phyloP scores from a whole-genome alignment of 345 rosid genomes.

The Syzygium aromaticum region DNA sequence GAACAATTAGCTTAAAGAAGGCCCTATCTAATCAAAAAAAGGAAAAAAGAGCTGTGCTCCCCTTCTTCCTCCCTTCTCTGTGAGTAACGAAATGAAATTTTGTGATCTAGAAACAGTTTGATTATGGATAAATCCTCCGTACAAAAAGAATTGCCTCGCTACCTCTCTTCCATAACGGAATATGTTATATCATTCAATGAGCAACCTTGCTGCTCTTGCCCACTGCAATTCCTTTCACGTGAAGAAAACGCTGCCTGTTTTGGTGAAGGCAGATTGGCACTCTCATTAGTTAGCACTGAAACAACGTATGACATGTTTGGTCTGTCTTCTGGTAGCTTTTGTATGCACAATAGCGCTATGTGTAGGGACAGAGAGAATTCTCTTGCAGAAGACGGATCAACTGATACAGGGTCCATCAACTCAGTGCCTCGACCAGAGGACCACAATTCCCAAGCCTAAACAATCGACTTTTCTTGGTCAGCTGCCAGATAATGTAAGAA shows the following conservation, averaged over 20 bases:
- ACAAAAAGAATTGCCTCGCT: not conserved
- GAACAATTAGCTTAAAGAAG: not conserved
- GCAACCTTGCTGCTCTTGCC: not conserved
- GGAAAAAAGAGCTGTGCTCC: not conserved
- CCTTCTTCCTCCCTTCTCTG: not conserved
- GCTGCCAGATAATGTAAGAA: too few relatives aligned
- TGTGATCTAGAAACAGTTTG: not conserved
- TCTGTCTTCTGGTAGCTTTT: not conserved
- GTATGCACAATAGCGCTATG: too few relatives aligned
- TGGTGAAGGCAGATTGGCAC: not conserved
- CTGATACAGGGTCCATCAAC: too few relatives aligned
- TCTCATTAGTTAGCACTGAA: not conserved
- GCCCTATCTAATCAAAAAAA: not conserved
- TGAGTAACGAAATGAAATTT: not conserved
- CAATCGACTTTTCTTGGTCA: too few relatives aligned
- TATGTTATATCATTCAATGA: not conserved
- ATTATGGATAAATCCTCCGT: not conserved
- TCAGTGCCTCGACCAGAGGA: too few relatives aligned
- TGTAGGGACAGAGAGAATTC: too few relatives aligned
- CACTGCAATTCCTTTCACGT: not conserved
- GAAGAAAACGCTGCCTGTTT: not conserved
- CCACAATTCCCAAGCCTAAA: not conserved
- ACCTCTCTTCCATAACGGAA: not conserved
- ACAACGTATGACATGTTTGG: not conserved
- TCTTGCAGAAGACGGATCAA: too few relatives aligned